Percentiles rank a stretch among this genome's conserved stretches.
Evolutionary conservation across 2,329 filamentous ascomycete species (phyloP).

Genomic region (Aureobasidium pullulans): DNA sequence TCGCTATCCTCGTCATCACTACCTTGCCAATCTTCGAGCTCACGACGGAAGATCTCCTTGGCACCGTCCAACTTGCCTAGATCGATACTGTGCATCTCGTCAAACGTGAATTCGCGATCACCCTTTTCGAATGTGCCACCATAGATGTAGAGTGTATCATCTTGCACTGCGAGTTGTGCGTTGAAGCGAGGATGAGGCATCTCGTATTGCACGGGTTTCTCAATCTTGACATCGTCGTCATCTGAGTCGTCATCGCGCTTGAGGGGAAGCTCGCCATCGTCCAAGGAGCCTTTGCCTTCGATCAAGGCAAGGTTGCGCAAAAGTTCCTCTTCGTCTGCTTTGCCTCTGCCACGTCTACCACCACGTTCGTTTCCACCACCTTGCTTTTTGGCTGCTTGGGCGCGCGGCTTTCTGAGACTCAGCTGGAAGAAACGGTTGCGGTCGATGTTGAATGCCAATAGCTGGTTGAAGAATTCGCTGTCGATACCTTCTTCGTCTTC

Average conservation of each 20-base stretch:
- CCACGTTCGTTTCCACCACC: conserved; percentile 50
- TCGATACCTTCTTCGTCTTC: conserved; percentile 70
- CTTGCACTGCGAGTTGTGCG: conserved; percentile 80
- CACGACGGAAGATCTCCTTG: conserved; percentile 79
- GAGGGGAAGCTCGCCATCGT: conserved; percentile 26
- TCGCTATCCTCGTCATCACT: conserved; percentile 38
- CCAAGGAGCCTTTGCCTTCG: conserved; percentile 60
- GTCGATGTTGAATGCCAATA: conserved; percentile 92
- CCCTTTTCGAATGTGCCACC: conserved; percentile 94
- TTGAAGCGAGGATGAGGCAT: conserved; percentile 90
- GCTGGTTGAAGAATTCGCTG: conserved; percentile 88
- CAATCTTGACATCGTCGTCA: conserved; percentile 45
- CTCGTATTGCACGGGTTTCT: conserved; percentile 61
- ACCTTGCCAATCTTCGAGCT: conserved; percentile 76
- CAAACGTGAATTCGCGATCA: conserved; percentile 90
- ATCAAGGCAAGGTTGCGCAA: conserved; percentile 79
- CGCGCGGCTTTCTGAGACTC: conserved; percentile 64
- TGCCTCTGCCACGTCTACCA: conserved; percentile 63
- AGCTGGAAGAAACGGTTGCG: conserved; percentile 91
- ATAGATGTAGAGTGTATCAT: conserved; percentile 88
- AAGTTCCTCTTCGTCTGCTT: conserved; percentile 87
- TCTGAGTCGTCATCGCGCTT: conserved; percentile 34
- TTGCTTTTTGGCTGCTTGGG: conserved; percentile 54
- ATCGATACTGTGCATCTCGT: conserved; percentile 88
- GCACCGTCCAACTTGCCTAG: conserved; percentile 93